phyloP scores from a whole-genome alignment of 192 early-diverging fungal genomes.

The Mortierella claussenii region DNA sequence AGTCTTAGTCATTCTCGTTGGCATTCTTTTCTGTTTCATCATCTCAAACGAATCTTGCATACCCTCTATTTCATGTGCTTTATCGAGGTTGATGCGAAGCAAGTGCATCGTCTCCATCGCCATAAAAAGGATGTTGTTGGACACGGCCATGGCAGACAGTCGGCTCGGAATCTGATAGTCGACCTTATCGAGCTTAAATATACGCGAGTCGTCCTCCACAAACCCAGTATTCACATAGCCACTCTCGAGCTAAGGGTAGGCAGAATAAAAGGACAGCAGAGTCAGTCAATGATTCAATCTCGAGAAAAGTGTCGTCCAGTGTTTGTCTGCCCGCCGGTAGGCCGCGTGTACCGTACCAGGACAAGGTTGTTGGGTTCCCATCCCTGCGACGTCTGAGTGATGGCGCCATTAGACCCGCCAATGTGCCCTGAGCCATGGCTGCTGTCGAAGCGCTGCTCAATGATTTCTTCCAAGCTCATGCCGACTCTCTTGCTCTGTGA shows the following conservation, averaged over 20 bases:
- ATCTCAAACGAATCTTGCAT: too few relatives aligned
- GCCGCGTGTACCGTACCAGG: slow-evolving; percentile 21
- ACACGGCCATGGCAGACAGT: slow-evolving; percentile 79
- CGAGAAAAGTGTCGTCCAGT: too few relatives aligned
- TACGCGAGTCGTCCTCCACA: slow-evolving; percentile 58
- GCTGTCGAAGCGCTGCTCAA: slow-evolving; percentile 39
- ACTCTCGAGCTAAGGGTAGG: slow-evolving; percentile 58
- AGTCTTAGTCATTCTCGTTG: neutral
- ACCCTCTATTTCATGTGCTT: slow-evolving; percentile 84
- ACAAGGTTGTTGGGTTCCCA: slow-evolving; percentile 51
- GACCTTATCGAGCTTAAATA: slow-evolving; percentile 89
- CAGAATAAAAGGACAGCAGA: neutral
- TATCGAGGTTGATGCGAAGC: slow-evolving; percentile 90
- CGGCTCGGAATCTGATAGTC: slow-evolving; percentile 87
- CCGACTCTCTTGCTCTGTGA: slow-evolving; percentile 6
- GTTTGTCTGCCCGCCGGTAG: too few relatives aligned
- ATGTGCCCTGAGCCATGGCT: slow-evolving; percentile 15
- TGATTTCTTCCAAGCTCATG: slow-evolving; percentile 52
- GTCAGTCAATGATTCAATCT: neutral
- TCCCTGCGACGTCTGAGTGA: slow-evolving; percentile 37
- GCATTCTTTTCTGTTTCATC: neutral
- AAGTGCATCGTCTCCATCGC: slow-evolving; percentile 79
- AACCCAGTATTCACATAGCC: slow-evolving; percentile 68
- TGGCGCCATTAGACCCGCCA: slow-evolving; percentile 17
- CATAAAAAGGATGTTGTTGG: slow-evolving; percentile 87